These are phyloP conservation scores for Debaryomycetaceae sp. DNA, from an alignment of 1,139 yeast genomes.

Conservation along the genomic window DNA sequence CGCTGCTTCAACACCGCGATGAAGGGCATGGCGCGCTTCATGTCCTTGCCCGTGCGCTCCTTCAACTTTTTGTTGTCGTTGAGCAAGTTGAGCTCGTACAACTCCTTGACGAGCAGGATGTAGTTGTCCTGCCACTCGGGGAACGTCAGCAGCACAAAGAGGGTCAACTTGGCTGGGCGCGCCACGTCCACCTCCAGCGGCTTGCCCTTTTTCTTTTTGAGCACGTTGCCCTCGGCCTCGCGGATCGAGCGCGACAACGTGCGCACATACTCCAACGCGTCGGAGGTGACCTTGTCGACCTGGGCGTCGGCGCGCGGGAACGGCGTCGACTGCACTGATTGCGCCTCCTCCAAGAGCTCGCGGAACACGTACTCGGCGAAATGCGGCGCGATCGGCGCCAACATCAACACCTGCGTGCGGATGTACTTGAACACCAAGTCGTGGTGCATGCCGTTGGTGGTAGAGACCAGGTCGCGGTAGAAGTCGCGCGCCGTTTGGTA, in stretches of 20 bases:
- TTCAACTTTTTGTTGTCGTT: slow-evolving; percentile 60
- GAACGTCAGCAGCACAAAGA: slow-evolving; percentile 76
- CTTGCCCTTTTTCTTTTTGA: slow-evolving; percentile 87
- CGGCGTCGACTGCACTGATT: slow-evolving; percentile 64
- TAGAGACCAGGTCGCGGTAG: slow-evolving; percentile 76
- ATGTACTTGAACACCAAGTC: slow-evolving; percentile 79
- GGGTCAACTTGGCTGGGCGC: slow-evolving; percentile 66
- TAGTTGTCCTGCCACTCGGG: slow-evolving; percentile 96
- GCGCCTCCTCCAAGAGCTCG: slow-evolving; percentile 63
- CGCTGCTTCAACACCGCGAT: slow-evolving; percentile 81
- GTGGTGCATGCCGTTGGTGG: slow-evolving; percentile 68
- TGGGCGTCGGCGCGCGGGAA: slow-evolving; percentile 78
- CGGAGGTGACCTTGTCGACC: slow-evolving; percentile 55
- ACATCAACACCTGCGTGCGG: slow-evolving; percentile 75
- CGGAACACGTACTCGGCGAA: slow-evolving; percentile 87
- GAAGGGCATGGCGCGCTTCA: slow-evolving; percentile 98
- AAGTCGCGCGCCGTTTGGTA: slow-evolving; percentile 93
- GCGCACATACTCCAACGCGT: slow-evolving; percentile 76
- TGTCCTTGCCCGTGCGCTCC: slow-evolving; percentile 66
- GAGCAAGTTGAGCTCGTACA: slow-evolving; percentile 61
- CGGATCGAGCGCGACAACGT: slow-evolving; percentile 76
- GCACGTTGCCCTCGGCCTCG: slow-evolving; percentile 83
- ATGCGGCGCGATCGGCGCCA: slow-evolving; percentile 95
- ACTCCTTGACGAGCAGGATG: slow-evolving; percentile 76
- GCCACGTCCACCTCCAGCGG: slow-evolving; percentile 67